Conservation (phyloP, 2,329 filamentous ascomycete species). For the Akanthomyces uredinophilus region DNA sequence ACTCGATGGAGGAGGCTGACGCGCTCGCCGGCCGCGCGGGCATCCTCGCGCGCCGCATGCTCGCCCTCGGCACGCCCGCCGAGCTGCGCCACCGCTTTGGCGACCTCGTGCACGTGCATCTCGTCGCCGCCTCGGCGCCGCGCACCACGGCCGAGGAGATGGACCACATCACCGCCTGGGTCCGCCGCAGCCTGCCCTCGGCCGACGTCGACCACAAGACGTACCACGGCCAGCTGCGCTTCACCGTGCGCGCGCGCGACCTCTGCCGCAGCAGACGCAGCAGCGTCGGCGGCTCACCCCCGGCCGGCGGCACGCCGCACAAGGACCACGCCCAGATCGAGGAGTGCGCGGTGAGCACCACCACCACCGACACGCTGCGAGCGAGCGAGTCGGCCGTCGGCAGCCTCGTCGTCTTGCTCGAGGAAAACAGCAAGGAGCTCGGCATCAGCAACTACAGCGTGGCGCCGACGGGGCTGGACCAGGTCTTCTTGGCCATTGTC, state of each 20-base stretch:
- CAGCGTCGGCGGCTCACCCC: no score
- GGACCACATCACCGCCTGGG: constrained; percentile 60
- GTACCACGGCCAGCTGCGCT: constrained; percentile 84
- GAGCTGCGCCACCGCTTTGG: constrained; percentile 70
- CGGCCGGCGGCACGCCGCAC: no score
- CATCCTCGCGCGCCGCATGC: constrained; percentile 80
- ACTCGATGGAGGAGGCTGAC: constrained; percentile 94
- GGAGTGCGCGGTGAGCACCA: neutral
- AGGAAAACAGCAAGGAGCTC: constrained; percentile 62
- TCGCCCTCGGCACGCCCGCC: constrained; percentile 74
- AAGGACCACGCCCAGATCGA: neutral
- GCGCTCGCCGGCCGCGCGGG: constrained; percentile 78
- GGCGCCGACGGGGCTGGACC: constrained; percentile 79
- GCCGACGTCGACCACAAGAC: constrained; percentile 67
- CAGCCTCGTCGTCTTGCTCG: constrained; percentile 64
- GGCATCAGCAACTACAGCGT: constrained; percentile 84
- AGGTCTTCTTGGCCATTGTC: constrained; percentile 85
- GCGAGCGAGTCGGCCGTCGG: constrained; percentile 54
- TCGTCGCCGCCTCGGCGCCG: constrained; percentile 71
- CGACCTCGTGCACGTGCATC: constrained; percentile 72
- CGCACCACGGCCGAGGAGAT: constrained; percentile 67
- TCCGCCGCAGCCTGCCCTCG: constrained; percentile 53
- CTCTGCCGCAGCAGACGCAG: neutral
- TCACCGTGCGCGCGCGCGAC: constrained; percentile 59
- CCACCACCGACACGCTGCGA: neutral